A percentile compares a stretch with the other conserved stretches of the same genome.
phyloP scores from a whole-genome alignment of 768 basidiomycete genomes.

The Calocybe gangraenosa region DNA sequence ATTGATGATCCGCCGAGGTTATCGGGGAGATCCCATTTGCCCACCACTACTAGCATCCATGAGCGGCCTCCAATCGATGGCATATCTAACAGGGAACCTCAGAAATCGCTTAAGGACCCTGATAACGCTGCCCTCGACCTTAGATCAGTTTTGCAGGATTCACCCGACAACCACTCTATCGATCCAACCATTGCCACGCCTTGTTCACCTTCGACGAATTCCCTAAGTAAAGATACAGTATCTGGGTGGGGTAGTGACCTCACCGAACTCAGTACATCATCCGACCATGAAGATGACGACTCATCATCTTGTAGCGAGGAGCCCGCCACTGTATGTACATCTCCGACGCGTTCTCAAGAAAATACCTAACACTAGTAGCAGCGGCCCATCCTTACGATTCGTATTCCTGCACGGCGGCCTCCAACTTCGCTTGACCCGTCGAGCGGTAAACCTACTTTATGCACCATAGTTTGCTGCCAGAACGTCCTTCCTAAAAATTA shows the following conservation, averaged over 20 bases:
- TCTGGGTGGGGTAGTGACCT: conserved; percentile 31
- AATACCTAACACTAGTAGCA: background rate
- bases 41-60: no score
- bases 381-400: conserved; percentile 26
- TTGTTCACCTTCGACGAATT: no score
- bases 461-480: conserved; percentile 30
- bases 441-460: conserved; percentile 13
- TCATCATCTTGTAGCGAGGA: conserved; percentile 8
- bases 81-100: no score
- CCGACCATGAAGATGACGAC: conserved; percentile 16
- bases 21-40: no score
- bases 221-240: conserved; percentile 3
- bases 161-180: no score
- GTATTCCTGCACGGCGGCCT: conserved; percentile 25
- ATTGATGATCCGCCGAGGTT: no score
- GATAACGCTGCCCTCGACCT: no score
- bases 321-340: background rate
- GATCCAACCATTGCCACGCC: no score
- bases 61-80: no score
- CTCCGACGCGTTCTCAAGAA: background rate
- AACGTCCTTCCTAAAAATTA: conserved; percentile 26
- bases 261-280: conserved; percentile 25
- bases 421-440: background rate
- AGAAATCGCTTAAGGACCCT: no score
- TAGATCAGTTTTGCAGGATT: no score